phyloP scores from a whole-genome alignment of 2,329 filamentous ascomycete genomes.

The Diplodia sapinea region DNA sequence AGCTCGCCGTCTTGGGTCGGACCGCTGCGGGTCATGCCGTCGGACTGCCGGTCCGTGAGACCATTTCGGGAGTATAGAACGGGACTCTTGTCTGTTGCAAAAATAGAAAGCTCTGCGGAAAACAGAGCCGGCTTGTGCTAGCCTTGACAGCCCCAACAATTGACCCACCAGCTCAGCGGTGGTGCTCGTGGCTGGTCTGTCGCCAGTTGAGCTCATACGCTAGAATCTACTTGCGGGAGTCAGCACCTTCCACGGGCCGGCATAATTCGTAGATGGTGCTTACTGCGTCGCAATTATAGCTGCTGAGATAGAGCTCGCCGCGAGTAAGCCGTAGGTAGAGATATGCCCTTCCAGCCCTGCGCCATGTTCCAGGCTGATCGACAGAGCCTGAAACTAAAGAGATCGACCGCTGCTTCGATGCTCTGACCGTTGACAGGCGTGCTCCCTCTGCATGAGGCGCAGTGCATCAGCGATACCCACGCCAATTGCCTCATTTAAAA shows the following conservation, averaged over 20 bases:
- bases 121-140: too few species aligned
- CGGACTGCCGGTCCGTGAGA: not conserved
- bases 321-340: conserved; percentile 41
- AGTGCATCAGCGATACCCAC: too few species aligned
- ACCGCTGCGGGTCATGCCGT: not conserved
- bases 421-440: not conserved
- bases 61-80: not conserved
- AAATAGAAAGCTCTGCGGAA: too few species aligned
- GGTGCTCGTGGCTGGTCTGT: not conserved
- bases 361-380: conserved; percentile 37
- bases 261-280: conserved; percentile 42
- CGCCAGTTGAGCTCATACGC: conserved; percentile 4
- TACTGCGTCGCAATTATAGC: conserved; percentile 32
- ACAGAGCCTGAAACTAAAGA: not conserved
- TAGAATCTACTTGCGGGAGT: conserved; percentile 43
- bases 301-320: conserved; percentile 41
- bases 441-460: too few species aligned
- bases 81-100: too few species aligned
- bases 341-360: conserved; percentile 35
- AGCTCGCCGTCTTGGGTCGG: not conserved
- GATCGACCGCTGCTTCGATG: conserved; percentile 12
- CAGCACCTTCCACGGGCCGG: conserved; percentile 42
- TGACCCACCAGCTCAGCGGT: not conserved
- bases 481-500: conserved; percentile 2
- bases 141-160: not conserved